Conservation (phyloP, 106 monocot species). For the Phalaenopsis aphrodite region DNA sequence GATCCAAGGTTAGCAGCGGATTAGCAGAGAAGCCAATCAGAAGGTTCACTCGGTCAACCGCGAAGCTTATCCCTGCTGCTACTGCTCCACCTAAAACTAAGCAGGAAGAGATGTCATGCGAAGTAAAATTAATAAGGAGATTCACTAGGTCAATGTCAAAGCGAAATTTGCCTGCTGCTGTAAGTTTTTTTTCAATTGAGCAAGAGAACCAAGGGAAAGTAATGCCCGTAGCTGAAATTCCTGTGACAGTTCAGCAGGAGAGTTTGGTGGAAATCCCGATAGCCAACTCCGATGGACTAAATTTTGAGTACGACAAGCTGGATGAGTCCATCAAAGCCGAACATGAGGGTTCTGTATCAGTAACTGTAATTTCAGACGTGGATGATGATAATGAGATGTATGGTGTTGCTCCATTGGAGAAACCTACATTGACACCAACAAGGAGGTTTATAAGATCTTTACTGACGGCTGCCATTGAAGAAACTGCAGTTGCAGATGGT, state of each 20-base stretch:
- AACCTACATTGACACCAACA: not conserved
- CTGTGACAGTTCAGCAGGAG: not conserved
- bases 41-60: slow-evolving; percentile 33
- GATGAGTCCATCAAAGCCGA: not conserved
- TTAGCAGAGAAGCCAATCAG: not conserved
- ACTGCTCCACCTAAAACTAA: not conserved
- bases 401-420: not conserved
- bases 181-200: not conserved
- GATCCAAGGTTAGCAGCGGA: not conserved
- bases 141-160: slow-evolving; percentile 38
- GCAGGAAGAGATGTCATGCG: not conserved
- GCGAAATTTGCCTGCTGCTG: not conserved
- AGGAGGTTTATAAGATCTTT: slow-evolving; percentile 39
- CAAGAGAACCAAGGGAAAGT: not conserved
- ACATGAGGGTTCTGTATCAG: slow-evolving; percentile 2
- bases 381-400: not conserved
- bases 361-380: not conserved
- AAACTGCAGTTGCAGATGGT: slow-evolving; percentile 9
- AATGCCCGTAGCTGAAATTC: not conserved
- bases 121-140: slow-evolving; percentile 11
- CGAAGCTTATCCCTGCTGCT: slow-evolving; percentile 9
- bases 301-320: not conserved
- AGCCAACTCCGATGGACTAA: not conserved
- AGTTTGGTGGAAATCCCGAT: not conserved
- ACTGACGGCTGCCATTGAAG: slow-evolving; percentile 16